Base-by-base conservation (phyloP, 2,329 filamentous ascomycete species). In the Fusarium poae region DNA sequence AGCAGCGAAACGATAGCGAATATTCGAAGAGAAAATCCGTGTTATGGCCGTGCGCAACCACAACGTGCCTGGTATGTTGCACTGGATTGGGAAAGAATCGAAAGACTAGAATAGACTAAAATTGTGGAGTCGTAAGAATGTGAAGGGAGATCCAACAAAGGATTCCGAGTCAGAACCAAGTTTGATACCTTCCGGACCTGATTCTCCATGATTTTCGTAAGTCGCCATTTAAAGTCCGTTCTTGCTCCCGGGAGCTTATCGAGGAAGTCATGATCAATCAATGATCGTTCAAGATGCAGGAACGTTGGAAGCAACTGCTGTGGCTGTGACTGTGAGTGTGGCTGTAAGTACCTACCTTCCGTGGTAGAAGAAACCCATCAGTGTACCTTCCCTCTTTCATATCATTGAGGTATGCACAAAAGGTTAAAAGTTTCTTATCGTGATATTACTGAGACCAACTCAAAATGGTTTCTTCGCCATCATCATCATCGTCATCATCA, bases 1-100 rank as follows among this genome's bases (percentile, higher is more conserved):
- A 67, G 67, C 48, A 59, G 35, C 39, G 27, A 56, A 46, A 51
- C 39, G 65, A 70, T 65, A 55, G 56, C 50, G 62, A 42, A 50
- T 30, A 67, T 45, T 50, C 45, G 30, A 59, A 39, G 20, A 59
- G 30, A 57, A 37, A 60, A 34, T 34, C 53, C 45, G 59, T 50
- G 48, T 43, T 52, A 48, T 50, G 58, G n/a, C 66, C 53, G 49
- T 50, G 62, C 39, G 50, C 50, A 44, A 59, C 52, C 49, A 58
- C 32, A 63, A 56, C 49, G 21, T 49, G 46, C 32, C 30, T 67
- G 42, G 42, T 20, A 53, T 35, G 46, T 51, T 46, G 57, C 50
- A 50, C 45, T 57, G 21, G 52, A 25, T 21, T 59, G 54, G 44
- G 52, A 62, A 46, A 46, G 20, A 34, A 27, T 30, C 11, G 50